phyloP scores from a whole-genome alignment of 768 basidiomycete genomes.

The Sarcodon sp. region DNA sequence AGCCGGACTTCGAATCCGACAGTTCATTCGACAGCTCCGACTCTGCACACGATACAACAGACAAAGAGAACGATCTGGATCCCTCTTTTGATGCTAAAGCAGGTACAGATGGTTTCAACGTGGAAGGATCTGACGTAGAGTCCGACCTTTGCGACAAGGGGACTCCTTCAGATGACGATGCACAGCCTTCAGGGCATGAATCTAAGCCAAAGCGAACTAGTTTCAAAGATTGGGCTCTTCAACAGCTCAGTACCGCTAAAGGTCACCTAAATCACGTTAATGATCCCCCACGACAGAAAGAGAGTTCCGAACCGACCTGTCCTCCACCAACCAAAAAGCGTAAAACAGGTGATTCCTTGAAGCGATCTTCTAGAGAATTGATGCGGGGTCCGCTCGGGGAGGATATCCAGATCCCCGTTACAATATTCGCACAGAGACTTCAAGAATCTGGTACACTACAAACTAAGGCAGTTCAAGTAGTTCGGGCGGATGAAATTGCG shows the following conservation, averaged over 20 bases:
- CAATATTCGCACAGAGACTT: conserved; percentile 46
- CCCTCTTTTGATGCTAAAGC: conserved; percentile 9
- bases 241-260: conserved; percentile 51
- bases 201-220: conserved; percentile 28
- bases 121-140: conserved; percentile 9
- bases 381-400: conserved; percentile 78
- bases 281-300: neutral
- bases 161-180: conserved; percentile 8
- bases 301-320: neutral
- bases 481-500: conserved; percentile 56
- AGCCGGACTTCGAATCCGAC: conserved; percentile 27
- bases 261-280: conserved; percentile 19
- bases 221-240: conserved; percentile 87
- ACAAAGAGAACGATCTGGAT: conserved; percentile 12
- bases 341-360: conserved; percentile 17
- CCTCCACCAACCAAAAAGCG: conserved; percentile 30
- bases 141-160: conserved; percentile 8
- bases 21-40: conserved; percentile 71
- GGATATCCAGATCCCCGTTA: conserved; percentile 51
- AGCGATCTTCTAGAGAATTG: conserved; percentile 12
- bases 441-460: conserved; percentile 7
- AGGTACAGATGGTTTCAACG: conserved; percentile 7
- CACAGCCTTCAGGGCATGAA: conserved; percentile 11
- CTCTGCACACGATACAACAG: conserved; percentile 42
- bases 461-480: neutral